Evolutionary conservation across 169 alveolate genomes (phyloP).

Genomic region (Toxoplasma gondii): DNA sequence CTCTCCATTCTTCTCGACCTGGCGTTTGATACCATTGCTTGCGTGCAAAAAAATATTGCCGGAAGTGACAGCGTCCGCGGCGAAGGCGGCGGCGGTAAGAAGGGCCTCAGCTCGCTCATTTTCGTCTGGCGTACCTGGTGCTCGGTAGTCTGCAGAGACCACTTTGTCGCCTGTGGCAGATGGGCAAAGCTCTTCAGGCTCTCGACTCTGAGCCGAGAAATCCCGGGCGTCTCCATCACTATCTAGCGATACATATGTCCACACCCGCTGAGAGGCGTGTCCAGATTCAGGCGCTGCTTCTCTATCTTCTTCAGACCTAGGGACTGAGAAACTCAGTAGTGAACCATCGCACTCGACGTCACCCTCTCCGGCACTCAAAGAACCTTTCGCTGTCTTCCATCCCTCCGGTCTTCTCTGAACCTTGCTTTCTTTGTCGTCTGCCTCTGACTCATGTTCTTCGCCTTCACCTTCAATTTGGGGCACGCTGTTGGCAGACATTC

Average conservation of each 20-base stretch:
- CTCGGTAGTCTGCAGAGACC: no score
- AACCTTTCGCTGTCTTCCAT: background rate
- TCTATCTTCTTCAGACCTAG: background rate
- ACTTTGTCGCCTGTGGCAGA: background rate
- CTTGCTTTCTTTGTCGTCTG: background rate
- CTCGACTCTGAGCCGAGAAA: background rate
- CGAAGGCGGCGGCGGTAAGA: background rate
- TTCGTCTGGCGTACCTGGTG: background rate
- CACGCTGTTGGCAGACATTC: background rate
- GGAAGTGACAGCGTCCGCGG: background rate
- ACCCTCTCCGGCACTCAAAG: background rate
- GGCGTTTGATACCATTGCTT: no score
- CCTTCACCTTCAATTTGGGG: background rate
- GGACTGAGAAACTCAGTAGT: background rate
- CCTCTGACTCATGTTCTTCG: background rate
- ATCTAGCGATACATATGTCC: background rate
- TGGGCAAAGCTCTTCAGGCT: background rate
- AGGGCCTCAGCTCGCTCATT: background rate
- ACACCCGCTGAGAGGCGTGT: constrained; percentile 2
- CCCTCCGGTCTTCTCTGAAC: background rate
- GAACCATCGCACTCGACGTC: background rate
- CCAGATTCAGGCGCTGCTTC: background rate
- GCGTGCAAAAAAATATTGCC: no score
- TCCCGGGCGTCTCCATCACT: background rate
- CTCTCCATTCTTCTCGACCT: no score